These are phyloP conservation scores for Fistulina hepatica DNA, from an alignment of 1,284 basidiomycete genomes.

Conservation along the genomic window DNA sequence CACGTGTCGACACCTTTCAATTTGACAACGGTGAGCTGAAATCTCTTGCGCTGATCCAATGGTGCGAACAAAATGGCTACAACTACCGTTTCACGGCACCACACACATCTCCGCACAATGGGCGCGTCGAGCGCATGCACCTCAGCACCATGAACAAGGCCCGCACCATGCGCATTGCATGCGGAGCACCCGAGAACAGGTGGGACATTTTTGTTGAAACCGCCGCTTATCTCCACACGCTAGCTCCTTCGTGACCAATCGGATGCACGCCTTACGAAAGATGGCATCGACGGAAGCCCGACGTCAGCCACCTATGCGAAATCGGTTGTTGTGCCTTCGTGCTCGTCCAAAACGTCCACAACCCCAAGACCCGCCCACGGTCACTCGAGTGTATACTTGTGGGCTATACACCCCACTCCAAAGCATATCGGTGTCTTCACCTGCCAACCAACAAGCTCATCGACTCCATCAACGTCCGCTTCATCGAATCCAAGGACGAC, in stretches of 20 bases:
- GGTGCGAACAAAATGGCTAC: not conserved
- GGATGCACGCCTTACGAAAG: too few species aligned
- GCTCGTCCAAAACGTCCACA: constrained; percentile 12
- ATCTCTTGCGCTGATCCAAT: not conserved
- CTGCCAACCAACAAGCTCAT: constrained; percentile 12
- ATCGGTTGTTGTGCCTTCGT: too few species aligned
- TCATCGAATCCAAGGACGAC: constrained; percentile 18
- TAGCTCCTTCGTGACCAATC: constrained; percentile 7
- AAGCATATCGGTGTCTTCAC: constrained; percentile 17
- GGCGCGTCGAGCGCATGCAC: constrained; percentile 19
- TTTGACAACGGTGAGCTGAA: too few species aligned
- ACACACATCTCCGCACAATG: constrained; percentile 17
- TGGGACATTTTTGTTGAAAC: constrained; percentile 16
- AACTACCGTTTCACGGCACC: constrained; percentile 2
- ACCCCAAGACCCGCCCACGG: constrained; percentile 11
- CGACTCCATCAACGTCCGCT: constrained; percentile 19
- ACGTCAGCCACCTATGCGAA: too few species aligned
- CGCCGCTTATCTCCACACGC: constrained; percentile 14
- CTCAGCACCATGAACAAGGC: too few species aligned
- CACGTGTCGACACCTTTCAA: too few species aligned
- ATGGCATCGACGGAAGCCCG: too few species aligned
- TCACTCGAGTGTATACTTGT: constrained; percentile 19
- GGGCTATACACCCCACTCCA: constrained; percentile 16
- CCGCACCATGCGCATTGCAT: constrained; percentile 9
- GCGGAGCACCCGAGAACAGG: constrained; percentile 18